Percentiles rank a stretch among this genome's conserved stretches.
These are phyloP conservation scores for Heimioporus sp. DNA, from an alignment of 768 basidiomycete genomes.

Conservation along the genomic window DNA sequence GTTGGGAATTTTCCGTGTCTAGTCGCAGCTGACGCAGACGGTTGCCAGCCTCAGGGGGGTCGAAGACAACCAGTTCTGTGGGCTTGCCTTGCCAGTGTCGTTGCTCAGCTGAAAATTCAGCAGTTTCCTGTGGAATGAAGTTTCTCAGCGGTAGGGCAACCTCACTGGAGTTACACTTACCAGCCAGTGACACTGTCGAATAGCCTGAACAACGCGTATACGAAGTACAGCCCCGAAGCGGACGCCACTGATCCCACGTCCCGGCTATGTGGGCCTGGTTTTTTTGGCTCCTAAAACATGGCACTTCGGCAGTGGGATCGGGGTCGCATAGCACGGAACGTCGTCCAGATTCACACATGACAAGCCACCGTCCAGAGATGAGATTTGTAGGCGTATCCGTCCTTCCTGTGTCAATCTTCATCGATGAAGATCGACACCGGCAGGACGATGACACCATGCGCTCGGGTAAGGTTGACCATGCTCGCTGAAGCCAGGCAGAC, in stretches of 20 bases:
- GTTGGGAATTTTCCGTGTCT: not conserved
- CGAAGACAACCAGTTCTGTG: not conserved
- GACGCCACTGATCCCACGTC: not conserved
- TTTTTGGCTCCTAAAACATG: not conserved
- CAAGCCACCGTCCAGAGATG: conserved; percentile 5
- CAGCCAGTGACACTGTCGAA: not conserved
- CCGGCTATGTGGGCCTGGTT: fast-evolving
- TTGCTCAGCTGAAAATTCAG: not conserved
- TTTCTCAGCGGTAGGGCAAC: not conserved
- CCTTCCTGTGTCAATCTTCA: not conserved
- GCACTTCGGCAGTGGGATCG: not conserved
- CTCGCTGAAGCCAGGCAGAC: not conserved
- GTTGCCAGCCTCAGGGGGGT: not conserved
- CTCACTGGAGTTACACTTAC: not conserved
- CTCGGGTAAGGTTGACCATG: conserved; percentile 4
- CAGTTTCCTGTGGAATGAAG: not conserved
- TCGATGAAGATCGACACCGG: no score
- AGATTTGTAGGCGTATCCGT: not conserved
- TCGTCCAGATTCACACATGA: not conserved
- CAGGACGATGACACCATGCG: not conserved
- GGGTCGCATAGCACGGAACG: not conserved
- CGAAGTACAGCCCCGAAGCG: not conserved
- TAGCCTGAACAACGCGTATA: not conserved
- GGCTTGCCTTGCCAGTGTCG: not conserved
- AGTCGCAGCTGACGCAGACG: fast-evolving